These are phyloP conservation scores for Paraphoma chrysanthemicola DNA, from an alignment of 2,329 filamentous ascomycete species.

Conservation along the genomic window DNA sequence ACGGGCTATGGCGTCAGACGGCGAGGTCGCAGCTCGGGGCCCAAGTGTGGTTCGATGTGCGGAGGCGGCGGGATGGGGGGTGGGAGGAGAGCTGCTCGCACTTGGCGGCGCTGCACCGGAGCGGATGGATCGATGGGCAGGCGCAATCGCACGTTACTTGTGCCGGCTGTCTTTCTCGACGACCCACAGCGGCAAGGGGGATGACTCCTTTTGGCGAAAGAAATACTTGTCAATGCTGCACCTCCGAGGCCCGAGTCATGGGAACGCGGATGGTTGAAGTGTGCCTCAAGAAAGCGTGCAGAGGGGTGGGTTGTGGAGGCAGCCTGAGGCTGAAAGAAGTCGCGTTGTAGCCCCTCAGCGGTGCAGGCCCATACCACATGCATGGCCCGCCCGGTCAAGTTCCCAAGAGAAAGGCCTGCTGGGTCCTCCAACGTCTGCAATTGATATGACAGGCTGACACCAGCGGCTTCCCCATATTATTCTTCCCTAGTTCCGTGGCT, in stretches of 20 bases:
- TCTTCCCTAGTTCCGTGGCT: conserved; percentile 10
- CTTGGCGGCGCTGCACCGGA: not conserved
- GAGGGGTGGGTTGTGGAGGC: not conserved
- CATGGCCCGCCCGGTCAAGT: not conserved
- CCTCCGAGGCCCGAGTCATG: not conserved
- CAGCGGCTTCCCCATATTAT: conserved; percentile 23
- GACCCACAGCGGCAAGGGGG: not conserved
- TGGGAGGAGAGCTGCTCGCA: not conserved
- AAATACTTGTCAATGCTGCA: not conserved
- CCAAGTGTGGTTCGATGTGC: not conserved
- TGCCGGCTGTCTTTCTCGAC: not conserved
- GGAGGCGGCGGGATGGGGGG: not conserved
- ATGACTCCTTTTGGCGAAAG: no score
- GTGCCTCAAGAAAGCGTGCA: not conserved
- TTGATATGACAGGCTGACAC: conserved; percentile 12
- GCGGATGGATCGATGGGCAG: not conserved
- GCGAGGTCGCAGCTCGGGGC: not conserved
- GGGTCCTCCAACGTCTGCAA: conserved; percentile 1
- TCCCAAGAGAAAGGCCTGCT: conserved; percentile 5
- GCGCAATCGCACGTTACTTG: not conserved
- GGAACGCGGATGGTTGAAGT: not conserved
- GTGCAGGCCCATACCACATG: not conserved
- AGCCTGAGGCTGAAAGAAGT: conserved; percentile 18
- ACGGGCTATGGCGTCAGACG: conserved; percentile 1
- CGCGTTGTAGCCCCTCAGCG: not conserved